A percentile compares a stretch with the other conserved stretches of the same genome.
Conservation (phyloP, 2,329 filamentous ascomycete genomes). For the Aspergillus melleus region DNA sequence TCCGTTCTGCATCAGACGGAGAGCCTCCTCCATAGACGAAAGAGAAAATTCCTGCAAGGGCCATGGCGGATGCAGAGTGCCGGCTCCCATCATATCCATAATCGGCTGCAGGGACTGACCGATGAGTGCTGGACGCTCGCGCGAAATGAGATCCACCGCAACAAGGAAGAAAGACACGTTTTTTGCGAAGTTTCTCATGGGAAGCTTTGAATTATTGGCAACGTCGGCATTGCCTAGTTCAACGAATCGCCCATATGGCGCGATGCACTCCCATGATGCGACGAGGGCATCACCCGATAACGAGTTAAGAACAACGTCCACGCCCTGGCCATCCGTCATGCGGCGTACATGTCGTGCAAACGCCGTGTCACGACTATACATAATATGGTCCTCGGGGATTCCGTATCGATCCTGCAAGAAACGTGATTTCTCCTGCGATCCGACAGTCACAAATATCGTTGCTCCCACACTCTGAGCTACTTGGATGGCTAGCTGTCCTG, state of each 20-base stretch:
- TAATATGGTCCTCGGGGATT: slow-evolving; percentile 24
- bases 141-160: slow-evolving; percentile 5
- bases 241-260: slow-evolving; percentile 14
- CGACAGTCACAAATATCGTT: slow-evolving; percentile 27
- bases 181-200: slow-evolving; percentile 18
- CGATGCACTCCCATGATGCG: not conserved
- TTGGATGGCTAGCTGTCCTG: slow-evolving; percentile 30
- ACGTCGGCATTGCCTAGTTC: slow-evolving; percentile 17
- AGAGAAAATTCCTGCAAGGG: too few species aligned
- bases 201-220: slow-evolving; percentile 10
- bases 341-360: slow-evolving; percentile 20
- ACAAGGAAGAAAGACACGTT: slow-evolving; percentile 10
- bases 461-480: slow-evolving; percentile 24
- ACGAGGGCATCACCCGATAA: not conserved
- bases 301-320: slow-evolving; percentile 16
- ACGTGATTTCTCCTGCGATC: slow-evolving; percentile 24
- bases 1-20: too few species aligned
- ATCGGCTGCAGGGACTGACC: not conserved
- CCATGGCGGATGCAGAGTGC: too few species aligned
- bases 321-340: slow-evolving; percentile 21
- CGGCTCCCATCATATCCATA: too few species aligned
- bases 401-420: slow-evolving; percentile 21
- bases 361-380: slow-evolving; percentile 26
- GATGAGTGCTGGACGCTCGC: not conserved
- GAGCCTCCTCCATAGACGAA: too few species aligned